Base-by-base conservation (phyloP, 179 eudicot species). In the Corrigiola litoralis region DNA sequence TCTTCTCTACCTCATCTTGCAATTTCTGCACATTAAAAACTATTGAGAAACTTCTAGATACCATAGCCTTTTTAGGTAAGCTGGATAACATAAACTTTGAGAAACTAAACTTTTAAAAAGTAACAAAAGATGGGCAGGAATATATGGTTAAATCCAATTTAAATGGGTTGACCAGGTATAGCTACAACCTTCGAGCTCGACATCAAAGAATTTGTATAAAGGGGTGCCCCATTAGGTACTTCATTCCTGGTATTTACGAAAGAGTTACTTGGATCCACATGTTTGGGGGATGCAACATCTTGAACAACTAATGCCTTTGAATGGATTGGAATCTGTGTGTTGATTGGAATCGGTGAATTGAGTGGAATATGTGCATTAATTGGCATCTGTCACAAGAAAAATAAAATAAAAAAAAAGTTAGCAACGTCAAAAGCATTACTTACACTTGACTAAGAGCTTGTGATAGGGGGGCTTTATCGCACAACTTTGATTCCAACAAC, bases 1-100 rank as follows among this genome's bases (percentile, higher is more conserved):
- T 56, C 68, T 72, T 76, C 65, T 75, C 75, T 48, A 85, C 42
- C 44, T 85, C 98, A 72, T 87, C 86, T 76, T 92, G 80, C 70
- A 85, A 76, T 72, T 72, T 87, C 98, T 92, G 83, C 82, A 74
- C 42, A 51, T 42, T 36, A 37, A 12, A 37, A 8, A 51, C 5
- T 11, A 47, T 4, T 50, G 23, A 31, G n/a, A 40, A 60, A 46
- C 8, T 10, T 32, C 4, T 53, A 18, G 28, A 38, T n/a, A 68
- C 24, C n/a, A 59, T n/a, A 6, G 10, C 13, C 11, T n/a, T n/a
- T n/a, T n/a, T n/a, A n/a, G n/a, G n/a, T n/a, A n/a, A n/a, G n/a
- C n/a, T n/a, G n/a, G 61, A 57, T 38, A 36, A 57, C 45, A 36
- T 57, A 9, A 20, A 34, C 61, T 1, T 36, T 20, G 25, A 36